Evolutionary conservation across 768 basidiomycete genomes (phyloP), one percentile per base, ranked within the genome.

Genomic region (Melanogaster broomeanus): DNA sequence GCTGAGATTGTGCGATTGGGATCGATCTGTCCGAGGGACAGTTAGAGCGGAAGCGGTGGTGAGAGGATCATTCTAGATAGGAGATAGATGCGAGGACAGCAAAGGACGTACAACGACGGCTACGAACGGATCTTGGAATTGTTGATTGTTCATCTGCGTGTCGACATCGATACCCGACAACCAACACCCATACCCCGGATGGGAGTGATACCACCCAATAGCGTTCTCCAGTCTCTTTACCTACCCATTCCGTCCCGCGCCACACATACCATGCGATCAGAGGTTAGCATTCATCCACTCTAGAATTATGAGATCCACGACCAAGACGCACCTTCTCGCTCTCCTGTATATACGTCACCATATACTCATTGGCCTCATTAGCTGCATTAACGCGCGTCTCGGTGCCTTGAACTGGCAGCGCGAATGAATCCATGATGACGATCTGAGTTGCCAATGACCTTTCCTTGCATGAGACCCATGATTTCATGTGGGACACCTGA

Each of bases 171-270:
- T 98, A 22, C 97, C 97, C 12, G 95, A 98, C 9, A 99, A 74
- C 97, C 97, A 99, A 70, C 97, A 99, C 16, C 97, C 97, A 66
- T 98, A 99, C 13, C 97, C 97, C 6, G 97, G 97, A 74, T 99
- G 97, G 15, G 93, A 96, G 69, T 97, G 93, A 67, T 97, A 97
- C 93, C 93, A 96, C n/a, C 93, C 93, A 58, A 95, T 90, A 7
- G 85, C 87, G 65, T 94, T 85, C 68, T 96, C 93, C 42, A 84
- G 75, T 63, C 94, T 76, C 45, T 87, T 88, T 13, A 90, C 93
- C 85, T 97, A 68, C 46, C 39, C 40, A 21, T 44, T 6, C 13
- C 12, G 38, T 13, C 30, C 15, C 24, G 34, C 12, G 40, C 18
- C 6, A 44, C 25, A 46, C 12, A 33, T 0, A 51, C 53, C 43